Evolutionary conservation across 176 grass and related monocot genomes (phyloP).

Genomic region (Bromus sterilis): DNA sequence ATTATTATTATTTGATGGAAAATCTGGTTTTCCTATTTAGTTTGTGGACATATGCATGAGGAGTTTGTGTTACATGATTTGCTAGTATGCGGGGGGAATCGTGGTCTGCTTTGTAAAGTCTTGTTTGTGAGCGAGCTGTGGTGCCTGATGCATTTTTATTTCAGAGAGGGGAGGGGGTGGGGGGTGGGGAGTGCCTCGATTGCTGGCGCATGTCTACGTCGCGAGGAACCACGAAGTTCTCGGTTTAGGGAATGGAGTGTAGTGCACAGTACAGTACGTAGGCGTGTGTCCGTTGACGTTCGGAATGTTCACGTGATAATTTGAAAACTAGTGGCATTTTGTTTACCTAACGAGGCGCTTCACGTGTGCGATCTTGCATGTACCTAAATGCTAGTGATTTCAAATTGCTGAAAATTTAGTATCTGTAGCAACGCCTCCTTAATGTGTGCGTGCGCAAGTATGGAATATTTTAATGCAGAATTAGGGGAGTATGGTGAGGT

Average conservation of each 20-base stretch:
- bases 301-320: neutral
- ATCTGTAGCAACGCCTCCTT: neutral
- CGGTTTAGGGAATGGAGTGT: neutral
- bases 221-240: neutral
- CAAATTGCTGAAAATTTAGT: slow-evolving; percentile 16
- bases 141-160: neutral
- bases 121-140: neutral
- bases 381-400: neutral
- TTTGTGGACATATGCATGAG: neutral
- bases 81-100: neutral
- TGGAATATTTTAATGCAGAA: neutral
- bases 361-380: neutral
- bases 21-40: neutral
- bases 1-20: neutral
- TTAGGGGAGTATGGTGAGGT: neutral
- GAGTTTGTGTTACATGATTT: neutral
- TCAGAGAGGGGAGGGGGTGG: too few relatives aligned
- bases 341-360: neutral
- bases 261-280: neutral
- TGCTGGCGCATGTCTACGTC: neutral
- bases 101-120: neutral
- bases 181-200: too few relatives aligned
- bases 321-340: neutral
- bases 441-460: neutral
- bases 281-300: neutral